These are phyloP conservation scores for Tylopilus sp. DNA, from an alignment of 768 basidiomycete genomes.

Conservation along the genomic window DNA sequence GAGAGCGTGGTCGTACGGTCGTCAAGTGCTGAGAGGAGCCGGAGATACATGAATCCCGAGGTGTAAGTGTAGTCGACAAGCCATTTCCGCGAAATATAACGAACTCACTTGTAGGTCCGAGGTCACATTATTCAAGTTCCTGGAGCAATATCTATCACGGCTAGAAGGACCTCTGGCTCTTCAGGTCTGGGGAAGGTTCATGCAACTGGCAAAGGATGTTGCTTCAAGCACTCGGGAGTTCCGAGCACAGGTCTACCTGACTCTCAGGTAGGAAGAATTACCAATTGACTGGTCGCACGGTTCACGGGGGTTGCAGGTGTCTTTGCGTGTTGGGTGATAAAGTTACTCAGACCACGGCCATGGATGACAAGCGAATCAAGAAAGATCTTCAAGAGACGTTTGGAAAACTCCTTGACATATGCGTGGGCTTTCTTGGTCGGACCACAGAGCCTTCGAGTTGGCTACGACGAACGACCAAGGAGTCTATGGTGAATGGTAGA, in stretches of 20 bases:
- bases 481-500: conserved; percentile 63
- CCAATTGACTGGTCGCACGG: not conserved
- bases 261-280: conserved; percentile 56
- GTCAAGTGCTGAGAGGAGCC: conserved; percentile 54
- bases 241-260: conserved; percentile 66
- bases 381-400: conserved; percentile 94
- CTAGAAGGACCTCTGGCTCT: conserved; percentile 89
- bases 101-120: conserved; percentile 56
- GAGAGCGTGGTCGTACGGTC: conserved; percentile 72
- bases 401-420: conserved; percentile 79
- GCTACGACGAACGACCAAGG: conserved; percentile 69
- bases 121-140: conserved; percentile 71
- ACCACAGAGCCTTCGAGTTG: conserved; percentile 75
- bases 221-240: conserved; percentile 62
- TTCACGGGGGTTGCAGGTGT: conserved; percentile 47
- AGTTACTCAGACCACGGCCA: conserved; percentile 81
- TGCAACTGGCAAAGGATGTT: conserved; percentile 78
- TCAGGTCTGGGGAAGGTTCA: conserved; percentile 85
- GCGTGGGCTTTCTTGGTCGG: conserved; percentile 68
- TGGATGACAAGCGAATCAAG: conserved; percentile 84
- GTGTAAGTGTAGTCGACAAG: conserved; percentile 45
- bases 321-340: conserved; percentile 78
- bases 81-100: not conserved
- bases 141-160: conserved; percentile 79
- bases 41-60: conserved; percentile 61